phyloP scores from a whole-genome alignment of 139 green algal genomes.

The Closterium sp. region DNA sequence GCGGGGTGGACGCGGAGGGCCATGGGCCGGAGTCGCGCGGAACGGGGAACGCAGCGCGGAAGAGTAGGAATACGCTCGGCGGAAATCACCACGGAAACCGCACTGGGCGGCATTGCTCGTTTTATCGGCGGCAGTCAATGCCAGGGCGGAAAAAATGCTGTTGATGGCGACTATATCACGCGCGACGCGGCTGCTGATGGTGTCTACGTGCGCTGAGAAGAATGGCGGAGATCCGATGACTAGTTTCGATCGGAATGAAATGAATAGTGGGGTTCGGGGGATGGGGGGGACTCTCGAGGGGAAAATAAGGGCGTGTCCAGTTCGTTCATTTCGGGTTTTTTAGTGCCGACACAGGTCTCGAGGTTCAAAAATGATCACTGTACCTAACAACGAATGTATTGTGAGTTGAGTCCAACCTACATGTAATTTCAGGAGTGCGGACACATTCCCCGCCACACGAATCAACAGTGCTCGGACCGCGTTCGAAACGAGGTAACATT shows the following conservation, averaged over 20 bases:
- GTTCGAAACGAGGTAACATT: too few species aligned
- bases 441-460: too few species aligned
- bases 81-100: background rate
- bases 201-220: background rate
- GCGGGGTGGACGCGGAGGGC: background rate
- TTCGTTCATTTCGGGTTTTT: too few species aligned
- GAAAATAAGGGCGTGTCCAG: too few species aligned
- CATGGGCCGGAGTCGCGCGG: background rate
- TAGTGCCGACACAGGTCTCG: too few species aligned
- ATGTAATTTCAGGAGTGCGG: too few species aligned
- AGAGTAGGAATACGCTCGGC: background rate
- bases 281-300: background rate
- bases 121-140: background rate
- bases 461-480: too few species aligned
- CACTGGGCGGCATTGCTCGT: background rate
- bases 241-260: background rate
- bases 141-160: background rate
- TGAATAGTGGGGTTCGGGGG: background rate
- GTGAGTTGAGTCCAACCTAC: too few species aligned
- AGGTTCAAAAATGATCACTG: too few species aligned
- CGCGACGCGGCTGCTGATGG: background rate
- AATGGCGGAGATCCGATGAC: background rate
- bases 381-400: too few species aligned
- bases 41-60: background rate
- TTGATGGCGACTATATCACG: background rate